Evolutionary conservation across 2,329 filamentous ascomycete genomes (phyloP).

Genomic region (Xylariomycetidae sp.): DNA sequence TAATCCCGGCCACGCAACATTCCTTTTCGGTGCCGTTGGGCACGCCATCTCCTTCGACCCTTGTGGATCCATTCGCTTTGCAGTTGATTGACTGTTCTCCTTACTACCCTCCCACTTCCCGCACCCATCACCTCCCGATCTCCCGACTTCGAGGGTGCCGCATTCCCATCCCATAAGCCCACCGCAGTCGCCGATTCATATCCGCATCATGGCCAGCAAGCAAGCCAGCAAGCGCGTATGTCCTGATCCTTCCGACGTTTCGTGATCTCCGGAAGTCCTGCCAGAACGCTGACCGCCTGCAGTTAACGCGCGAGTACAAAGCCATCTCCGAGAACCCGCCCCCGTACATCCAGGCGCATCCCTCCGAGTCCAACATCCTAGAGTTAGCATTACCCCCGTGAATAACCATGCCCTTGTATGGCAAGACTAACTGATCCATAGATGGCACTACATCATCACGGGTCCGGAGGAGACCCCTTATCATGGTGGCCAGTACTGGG

Average conservation of each 20-base stretch:
- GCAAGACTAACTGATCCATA: constrained; percentile 26
- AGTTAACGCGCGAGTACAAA: constrained; percentile 60
- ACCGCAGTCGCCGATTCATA: constrained; percentile 13
- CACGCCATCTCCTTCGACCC: no score
- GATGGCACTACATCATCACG: constrained; percentile 94
- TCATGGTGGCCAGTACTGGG: constrained; percentile 95
- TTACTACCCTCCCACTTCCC: no score
- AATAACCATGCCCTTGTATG: neutral
- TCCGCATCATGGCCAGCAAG: constrained; percentile 57
- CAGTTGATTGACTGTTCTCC: no score
- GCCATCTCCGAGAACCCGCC: constrained; percentile 67
- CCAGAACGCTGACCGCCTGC: constrained; percentile 20
- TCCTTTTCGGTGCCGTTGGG: no score
- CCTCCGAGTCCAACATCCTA: constrained; percentile 84
- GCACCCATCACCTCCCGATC: neutral
- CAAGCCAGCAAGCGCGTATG: constrained; percentile 66
- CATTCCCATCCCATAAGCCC: constrained; percentile 6
- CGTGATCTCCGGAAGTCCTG: no score
- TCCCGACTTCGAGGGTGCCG: no score
- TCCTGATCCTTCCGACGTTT: no score
- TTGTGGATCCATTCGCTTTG: no score
- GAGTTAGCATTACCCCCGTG: constrained; percentile 54
- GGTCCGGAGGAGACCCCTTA: constrained; percentile 93
- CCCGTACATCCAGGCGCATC: constrained; percentile 83
- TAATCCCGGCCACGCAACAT: no score